phyloP scores from a whole-genome alignment of 345 rosid genomes.

The Populus simonii region DNA sequence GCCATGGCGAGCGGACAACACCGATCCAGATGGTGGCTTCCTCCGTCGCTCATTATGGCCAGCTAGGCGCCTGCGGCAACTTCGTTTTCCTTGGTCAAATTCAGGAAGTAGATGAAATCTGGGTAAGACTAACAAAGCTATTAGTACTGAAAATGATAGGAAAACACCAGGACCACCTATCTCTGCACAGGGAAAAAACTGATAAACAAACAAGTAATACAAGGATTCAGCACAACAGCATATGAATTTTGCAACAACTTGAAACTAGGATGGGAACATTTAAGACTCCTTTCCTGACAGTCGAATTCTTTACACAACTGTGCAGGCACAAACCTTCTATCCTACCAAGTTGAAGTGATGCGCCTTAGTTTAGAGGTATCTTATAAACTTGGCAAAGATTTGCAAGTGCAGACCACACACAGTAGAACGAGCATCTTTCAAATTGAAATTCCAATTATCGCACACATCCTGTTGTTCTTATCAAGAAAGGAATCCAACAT shows the following conservation, averaged over 20 bases:
- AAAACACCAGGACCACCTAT: background rate
- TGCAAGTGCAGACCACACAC: no score
- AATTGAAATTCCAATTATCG: no score
- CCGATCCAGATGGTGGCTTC: constrained; percentile 76
- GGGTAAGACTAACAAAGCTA: background rate
- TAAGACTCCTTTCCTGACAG: background rate
- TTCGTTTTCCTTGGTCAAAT: constrained; percentile 91
- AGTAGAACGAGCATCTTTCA: no score
- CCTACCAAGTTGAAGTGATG: no score
- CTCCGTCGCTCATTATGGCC: constrained; percentile 95
- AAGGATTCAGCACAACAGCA: background rate
- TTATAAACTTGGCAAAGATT: no score
- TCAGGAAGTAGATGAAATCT: constrained; percentile 95
- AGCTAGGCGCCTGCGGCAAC: constrained; percentile 92
- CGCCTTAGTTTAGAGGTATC: no score
- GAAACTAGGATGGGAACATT: background rate
- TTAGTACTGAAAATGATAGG: background rate
- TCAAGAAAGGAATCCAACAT: no score
- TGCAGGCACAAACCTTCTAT: background rate
- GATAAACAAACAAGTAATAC: background rate
- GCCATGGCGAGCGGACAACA: constrained; percentile 52
- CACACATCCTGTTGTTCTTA: no score
- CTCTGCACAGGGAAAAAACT: background rate
- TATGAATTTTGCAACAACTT: background rate
- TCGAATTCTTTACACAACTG: background rate